Base-by-base conservation (phyloP, 257 asterid species). In the Osmanthus fragrans region DNA sequence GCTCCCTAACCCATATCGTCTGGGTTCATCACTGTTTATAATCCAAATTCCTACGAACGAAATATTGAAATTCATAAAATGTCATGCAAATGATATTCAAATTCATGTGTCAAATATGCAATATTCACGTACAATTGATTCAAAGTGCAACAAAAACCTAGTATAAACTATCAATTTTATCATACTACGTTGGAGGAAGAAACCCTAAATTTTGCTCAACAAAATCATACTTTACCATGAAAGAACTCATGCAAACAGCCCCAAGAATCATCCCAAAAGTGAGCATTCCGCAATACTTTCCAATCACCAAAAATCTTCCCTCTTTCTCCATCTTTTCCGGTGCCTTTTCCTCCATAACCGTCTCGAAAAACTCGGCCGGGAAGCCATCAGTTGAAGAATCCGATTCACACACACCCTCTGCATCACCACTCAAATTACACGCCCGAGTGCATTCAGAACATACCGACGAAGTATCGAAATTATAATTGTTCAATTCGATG, bases 391-490 rank as follows among this genome's bases (percentile, higher is more conserved):
- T 63, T 3, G 7, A 36, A 23, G 27, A 37, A 70, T 36, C 76
- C 6, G 45, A 51, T 16, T 73, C 54, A n/a, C 60, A 37, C 23
- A 30, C 33, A 56, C 29, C 73, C 9, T 78, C 82, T 15, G 70
- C 82, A 0, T 76, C 82, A 21, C 74, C 58, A 10, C 56, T 37
- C 0, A 67, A 71, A 33, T 42, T 42, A 42, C 58, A 42, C 40
- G 83, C 76, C 11, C 73, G 72, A 34, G 75, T 73, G 47, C 83
- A 75, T 27, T 63, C 69, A 6, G 87, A 84, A 76, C 83, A 78
- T 1, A 78, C 42, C 3, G 87, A 81, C 12, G 70, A 34, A 36
- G 37, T 39, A 0, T 84, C 81, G 0, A 39, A 47, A 69, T 75
- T 56, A 5, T n/a, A 15, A 60, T 29, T 42, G 11, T 34, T 73